Conservation (phyloP, 2,329 filamentous ascomycete species). For the Colletotrichum simmondsii region DNA sequence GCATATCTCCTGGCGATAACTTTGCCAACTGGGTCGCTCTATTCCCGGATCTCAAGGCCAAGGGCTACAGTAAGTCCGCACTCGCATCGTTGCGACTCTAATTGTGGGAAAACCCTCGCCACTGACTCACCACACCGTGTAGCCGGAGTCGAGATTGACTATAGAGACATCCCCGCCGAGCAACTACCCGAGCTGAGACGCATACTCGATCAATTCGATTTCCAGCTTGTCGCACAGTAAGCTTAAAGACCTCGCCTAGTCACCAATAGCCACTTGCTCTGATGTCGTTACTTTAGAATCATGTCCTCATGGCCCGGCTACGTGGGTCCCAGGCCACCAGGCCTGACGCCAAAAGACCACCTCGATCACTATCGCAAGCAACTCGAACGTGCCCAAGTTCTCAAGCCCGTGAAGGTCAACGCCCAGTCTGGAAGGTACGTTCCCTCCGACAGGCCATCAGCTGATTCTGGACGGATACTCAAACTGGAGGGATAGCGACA, state of each 20-base stretch:
- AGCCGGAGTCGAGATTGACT: conserved; percentile 17
- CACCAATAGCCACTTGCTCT: neutral
- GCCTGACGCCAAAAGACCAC: conserved; percentile 18
- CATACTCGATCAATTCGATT: neutral
- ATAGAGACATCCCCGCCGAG: neutral
- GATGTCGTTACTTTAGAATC: neutral
- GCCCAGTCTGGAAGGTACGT: conserved; percentile 35
- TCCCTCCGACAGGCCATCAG: neutral
- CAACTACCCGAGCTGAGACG: conserved; percentile 4
- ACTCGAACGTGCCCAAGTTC: conserved; percentile 15
- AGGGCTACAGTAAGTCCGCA: conserved; percentile 28
- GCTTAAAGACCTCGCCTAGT: neutral
- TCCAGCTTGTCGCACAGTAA: conserved; percentile 17
- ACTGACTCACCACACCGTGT: too few species aligned
- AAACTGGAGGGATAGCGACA: conserved; percentile 38
- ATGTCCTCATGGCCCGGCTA: conserved; percentile 30
- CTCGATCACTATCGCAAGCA: conserved; percentile 30
- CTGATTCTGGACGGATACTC: neutral
- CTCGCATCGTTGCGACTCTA: neutral
- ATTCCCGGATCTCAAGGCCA: conserved; percentile 29
- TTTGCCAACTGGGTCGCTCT: conserved; percentile 27
- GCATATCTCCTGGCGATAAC: conserved; percentile 21
- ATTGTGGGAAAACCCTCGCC: too few species aligned
- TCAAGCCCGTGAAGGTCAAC: conserved; percentile 32
- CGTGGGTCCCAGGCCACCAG: conserved; percentile 17